Evolutionary conservation across 495 filamentous ascomycete genomes (phyloP), one percentile per base, ranked within the genome.

Genomic region (Podospora pseudoanserina): DNA sequence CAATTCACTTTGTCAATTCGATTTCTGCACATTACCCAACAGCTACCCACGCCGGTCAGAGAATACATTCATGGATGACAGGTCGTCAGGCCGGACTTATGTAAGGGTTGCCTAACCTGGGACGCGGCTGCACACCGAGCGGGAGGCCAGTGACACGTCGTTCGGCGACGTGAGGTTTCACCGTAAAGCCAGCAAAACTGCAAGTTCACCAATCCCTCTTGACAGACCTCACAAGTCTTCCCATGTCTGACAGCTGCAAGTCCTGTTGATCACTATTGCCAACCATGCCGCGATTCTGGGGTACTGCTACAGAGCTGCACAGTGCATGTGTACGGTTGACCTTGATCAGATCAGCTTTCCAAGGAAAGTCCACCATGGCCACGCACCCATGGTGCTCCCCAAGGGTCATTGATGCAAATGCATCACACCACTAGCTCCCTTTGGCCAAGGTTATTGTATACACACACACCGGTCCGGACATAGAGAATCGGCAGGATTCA

Each of bases 81-180:
- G 9, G 39, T 49, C 39, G 39, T 49, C 39, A 49, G 39, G 39
- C 39, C 39, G 39, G 7, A 32, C 1, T 71, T 71, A 68, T 71
- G 69, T 71, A 71, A 71, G 63, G 69, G 61, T 71, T 71, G 68
- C 62, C 63, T 68, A 68, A 71, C 44, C 62, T 53, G 20, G 28
- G 58, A 49, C 59, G 63, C 55, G 16, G 44, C 60, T 56, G 19
- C 58, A 34, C 34, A 56, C 58, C 64, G 54, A 65, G 53, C 23
- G 61, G 61, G n/a, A 26, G 61, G 19, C 18, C n/a, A n/a, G 18
- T 44, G 61, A 18, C 32, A 63, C 61, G 18, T 18, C 19, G 3
- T 63, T 63, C 61, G n/a, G 30, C 15, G 32, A 23, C 32, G 32
- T 63, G 28, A 20, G 3, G 69, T 68, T 68, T 53, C 69, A 71